These are phyloP conservation scores for Yarrowia divulgata DNA, from an alignment of 805 yeast species.

Conservation along the genomic window DNA sequence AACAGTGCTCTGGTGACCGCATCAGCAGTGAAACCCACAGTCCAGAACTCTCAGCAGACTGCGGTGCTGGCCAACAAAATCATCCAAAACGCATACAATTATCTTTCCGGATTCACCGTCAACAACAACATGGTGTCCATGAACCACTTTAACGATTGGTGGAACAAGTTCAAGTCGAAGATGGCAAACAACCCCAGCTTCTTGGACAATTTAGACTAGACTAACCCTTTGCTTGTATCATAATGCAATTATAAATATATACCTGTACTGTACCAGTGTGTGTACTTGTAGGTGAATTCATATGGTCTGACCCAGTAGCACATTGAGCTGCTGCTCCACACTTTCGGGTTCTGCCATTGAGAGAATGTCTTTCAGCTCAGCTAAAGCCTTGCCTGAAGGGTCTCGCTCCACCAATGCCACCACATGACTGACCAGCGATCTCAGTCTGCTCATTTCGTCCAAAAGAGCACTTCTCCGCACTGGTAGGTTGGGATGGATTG, in stretches of 20 bases:
- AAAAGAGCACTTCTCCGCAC: conserved; percentile 17
- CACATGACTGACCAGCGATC: conserved; percentile 4
- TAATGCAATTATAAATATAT: conserved; percentile 31
- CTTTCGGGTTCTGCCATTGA: conserved; percentile 3
- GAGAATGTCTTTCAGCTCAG: background rate
- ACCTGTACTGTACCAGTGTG: too few species aligned
- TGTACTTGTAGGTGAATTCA: background rate
- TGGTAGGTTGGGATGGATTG: conserved; percentile 8
- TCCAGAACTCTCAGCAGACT: conserved; percentile 49
- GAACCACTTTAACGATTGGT: conserved; percentile 88
- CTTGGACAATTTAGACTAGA: conserved; percentile 58
- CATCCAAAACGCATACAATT: conserved; percentile 91
- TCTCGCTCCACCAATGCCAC: conserved; percentile 11
- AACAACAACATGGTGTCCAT: conserved; percentile 81
- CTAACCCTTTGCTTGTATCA: conserved; percentile 38
- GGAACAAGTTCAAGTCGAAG: conserved; percentile 85
- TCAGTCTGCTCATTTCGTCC: conserved; percentile 26
- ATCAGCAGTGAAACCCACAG: conserved; percentile 49
- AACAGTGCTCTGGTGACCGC: conserved; percentile 47
- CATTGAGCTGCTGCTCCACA: conserved; percentile 16
- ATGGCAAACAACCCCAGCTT: conserved; percentile 83
- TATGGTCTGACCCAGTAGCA: conserved; percentile 2
- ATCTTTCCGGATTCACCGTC: conserved; percentile 85
- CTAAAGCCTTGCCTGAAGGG: background rate
- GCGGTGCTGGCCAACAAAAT: conserved; percentile 83